These are phyloP conservation scores for Helicocarpus griseus DNA, from an alignment of 2,329 filamentous ascomycete genomes.

Conservation along the genomic window DNA sequence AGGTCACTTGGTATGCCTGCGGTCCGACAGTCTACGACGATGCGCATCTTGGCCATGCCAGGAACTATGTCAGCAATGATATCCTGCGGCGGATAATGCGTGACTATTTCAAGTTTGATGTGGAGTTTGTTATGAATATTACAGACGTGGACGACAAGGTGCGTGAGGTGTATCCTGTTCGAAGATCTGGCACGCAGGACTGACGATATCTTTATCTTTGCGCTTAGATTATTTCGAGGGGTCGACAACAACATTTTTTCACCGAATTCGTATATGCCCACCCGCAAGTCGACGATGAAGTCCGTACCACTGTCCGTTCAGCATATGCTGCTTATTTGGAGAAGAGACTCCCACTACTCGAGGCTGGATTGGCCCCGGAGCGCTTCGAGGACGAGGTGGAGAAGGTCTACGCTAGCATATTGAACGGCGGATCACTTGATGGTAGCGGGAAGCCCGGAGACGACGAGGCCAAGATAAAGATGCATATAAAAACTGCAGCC, in stretches of 20 bases:
- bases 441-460: constrained; percentile 54
- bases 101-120: constrained; percentile 73
- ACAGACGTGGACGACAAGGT: constrained; percentile 75
- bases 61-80: constrained; percentile 86
- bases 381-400: constrained; percentile 40
- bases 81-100: constrained; percentile 73
- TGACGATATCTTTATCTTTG: background rate
- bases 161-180: constrained; percentile 5
- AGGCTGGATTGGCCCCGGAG: constrained; percentile 34
- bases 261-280: constrained; percentile 53
- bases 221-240: constrained; percentile 50
- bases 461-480: constrained; percentile 77
- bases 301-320: constrained; percentile 39
- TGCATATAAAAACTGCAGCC: constrained; percentile 63
- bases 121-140: constrained; percentile 88
- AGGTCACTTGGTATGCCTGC: constrained; percentile 80
- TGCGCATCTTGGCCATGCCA: constrained; percentile 70
- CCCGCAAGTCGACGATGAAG: constrained; percentile 33
- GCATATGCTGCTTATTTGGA: constrained; percentile 51
- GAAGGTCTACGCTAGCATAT: constrained; percentile 44
- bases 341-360: constrained; percentile 55
- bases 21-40: constrained; percentile 80
- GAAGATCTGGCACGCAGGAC: background rate
- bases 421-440: constrained; percentile 46
- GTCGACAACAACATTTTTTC: constrained; percentile 70